Evolutionary conservation across 176 grass and related monocot species (phyloP).

Genomic region (Elymus sibiricus): DNA sequence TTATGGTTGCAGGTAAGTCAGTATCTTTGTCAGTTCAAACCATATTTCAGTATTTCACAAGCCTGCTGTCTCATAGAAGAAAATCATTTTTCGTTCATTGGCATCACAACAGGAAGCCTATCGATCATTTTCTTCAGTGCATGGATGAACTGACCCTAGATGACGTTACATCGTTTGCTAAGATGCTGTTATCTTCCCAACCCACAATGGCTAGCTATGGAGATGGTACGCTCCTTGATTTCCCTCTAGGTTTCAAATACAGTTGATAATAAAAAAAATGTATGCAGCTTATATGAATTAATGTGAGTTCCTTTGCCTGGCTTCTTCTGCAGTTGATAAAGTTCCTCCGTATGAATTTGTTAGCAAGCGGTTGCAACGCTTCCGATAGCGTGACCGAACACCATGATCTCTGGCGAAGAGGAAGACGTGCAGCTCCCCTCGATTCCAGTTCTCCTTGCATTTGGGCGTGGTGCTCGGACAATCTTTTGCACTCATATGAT

Average conservation of each 20-base stretch:
- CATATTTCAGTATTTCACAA: not conserved
- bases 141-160: conserved; percentile 66
- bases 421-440: not conserved
- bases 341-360: conserved; percentile 46
- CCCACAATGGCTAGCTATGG: conserved; percentile 85
- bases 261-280: not conserved
- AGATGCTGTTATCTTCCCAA: conserved; percentile 62
- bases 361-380: conserved; percentile 18
- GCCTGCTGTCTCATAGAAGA: not conserved
- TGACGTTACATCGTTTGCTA: conserved; percentile 62
- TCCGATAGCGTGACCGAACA: not conserved
- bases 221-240: conserved; percentile 48
- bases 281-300: conserved; percentile 8
- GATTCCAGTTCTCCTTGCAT: not conserved
- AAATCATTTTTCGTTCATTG: conserved; percentile 7
- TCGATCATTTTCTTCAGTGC: conserved; percentile 66
- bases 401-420: not conserved
- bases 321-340: conserved; percentile 35
- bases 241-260: not conserved
- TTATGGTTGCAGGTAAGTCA: conserved; percentile 63
- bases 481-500: not conserved
- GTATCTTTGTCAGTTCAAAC: not conserved
- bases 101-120: conserved; percentile 52
- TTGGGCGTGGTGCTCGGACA: not conserved
- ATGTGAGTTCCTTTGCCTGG: conserved; percentile 17